Evolutionary conservation across 306 rosid species (phyloP), one percentile per base, ranked within the genome.

Genomic region (Comarum palustre): DNA sequence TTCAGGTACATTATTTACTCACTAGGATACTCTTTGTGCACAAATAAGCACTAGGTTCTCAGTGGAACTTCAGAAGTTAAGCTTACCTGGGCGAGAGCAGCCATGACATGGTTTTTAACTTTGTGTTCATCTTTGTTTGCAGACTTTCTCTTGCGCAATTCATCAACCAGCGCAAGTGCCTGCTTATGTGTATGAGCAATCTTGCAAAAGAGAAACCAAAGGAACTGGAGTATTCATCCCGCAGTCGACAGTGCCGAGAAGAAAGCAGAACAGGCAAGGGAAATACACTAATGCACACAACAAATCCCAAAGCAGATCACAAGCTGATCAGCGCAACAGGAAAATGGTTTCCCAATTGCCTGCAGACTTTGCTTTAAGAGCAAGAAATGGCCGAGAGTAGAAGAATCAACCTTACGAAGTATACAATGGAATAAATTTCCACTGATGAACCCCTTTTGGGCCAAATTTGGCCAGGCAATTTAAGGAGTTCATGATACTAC

Each of bases 141-240:
- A 94, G 96, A 77, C 77, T 43, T 76, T 82, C 66, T 74, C 88
- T 72, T 76, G 75, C 66, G 81, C 78, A 84, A 80, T 76, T 19
- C 75, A 78, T 47, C 85, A 80, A 45, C 92, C 87, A 4, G 66
- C 81, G 34, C 79, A 79, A 59, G 65, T 29, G 70, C 74, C 82
- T 47, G 64, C 38, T 34, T n/a, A 71, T 22, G 12, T 74, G 36
- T 75, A 75, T 25, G 86, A 83, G 73, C 86, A 83, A 16, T 74
- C 63, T 32, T 75, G 83, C 80, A 78, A 54, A 71, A 84, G 85
- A 76, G 89, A 81, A 41, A 85, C 92, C 90, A 92, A 92, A 79
- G 96, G 98, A 19, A 92, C 98, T 2, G 95, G 98, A 0, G 96
- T 92, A 66, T 92, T 92, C 64, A 92, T 92, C 71, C 98, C 95